phyloP scores from a whole-genome alignment of 495 filamentous ascomycete species.

The Jackrogersella minutella region DNA sequence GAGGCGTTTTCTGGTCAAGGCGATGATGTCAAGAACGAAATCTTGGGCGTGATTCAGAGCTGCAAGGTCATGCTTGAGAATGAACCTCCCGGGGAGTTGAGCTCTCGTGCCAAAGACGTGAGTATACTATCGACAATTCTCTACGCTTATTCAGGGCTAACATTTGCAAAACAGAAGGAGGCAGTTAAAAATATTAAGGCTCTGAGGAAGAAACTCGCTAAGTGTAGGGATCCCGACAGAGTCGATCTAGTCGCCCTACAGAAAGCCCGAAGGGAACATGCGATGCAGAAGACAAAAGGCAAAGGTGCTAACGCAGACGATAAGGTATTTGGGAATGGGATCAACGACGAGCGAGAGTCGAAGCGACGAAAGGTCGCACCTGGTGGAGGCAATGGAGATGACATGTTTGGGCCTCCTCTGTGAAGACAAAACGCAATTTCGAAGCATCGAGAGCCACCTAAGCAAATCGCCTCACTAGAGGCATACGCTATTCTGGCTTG shows the following conservation, averaged over 20 bases:
- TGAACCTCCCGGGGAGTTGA: slow-evolving; percentile 54
- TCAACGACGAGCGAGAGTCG: slow-evolving; percentile 46
- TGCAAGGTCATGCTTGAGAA: slow-evolving; percentile 60
- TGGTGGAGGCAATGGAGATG: slow-evolving; percentile 56
- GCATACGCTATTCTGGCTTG: too few species aligned
- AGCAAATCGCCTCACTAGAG: background rate
- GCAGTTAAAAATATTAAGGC: slow-evolving; percentile 56
- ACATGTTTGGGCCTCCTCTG: slow-evolving; percentile 63
- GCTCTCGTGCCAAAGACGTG: slow-evolving; percentile 54
- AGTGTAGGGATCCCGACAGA: slow-evolving; percentile 78
- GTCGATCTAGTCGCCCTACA: slow-evolving; percentile 67
- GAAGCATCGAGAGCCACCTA: background rate
- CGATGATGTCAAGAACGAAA: slow-evolving; percentile 52
- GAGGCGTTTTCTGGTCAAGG: slow-evolving; percentile 64
- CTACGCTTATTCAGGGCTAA: slow-evolving; percentile 25
- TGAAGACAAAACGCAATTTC: slow-evolving; percentile 19
- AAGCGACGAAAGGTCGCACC: slow-evolving; percentile 68
- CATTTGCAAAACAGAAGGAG: slow-evolving; percentile 47
- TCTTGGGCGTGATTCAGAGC: slow-evolving; percentile 56
- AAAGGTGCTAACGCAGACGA: slow-evolving; percentile 54
- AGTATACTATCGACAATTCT: slow-evolving; percentile 12
- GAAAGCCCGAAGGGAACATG: slow-evolving; percentile 54
- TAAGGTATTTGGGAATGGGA: slow-evolving; percentile 51
- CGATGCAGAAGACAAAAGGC: slow-evolving; percentile 53
- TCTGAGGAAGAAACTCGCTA: slow-evolving; percentile 76